Evolutionary conservation across 1,284 basidiomycete genomes (phyloP), one percentile per base, ranked within the genome.

Genomic region (Ceratobasidium sp.): DNA sequence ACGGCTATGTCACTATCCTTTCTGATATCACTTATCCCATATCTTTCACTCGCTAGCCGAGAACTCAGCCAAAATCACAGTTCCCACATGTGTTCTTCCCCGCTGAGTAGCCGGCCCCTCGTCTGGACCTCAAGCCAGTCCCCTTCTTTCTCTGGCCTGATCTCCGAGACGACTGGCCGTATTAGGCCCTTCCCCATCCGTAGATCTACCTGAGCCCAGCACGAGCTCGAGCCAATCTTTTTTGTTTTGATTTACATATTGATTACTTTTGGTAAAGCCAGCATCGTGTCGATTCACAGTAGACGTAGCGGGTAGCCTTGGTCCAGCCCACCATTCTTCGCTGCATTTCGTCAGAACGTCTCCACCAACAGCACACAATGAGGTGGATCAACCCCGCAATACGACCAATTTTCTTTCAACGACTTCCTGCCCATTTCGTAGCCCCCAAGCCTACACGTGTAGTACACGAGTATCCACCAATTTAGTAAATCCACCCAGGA

Each of bases 391-490:
- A 43, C 66, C 66, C 66, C 52, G 44, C 41, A 47, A 43, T 16
- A 47, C 54, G 43, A 70, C 43, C n/a, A 41, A 28, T 30, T 70
- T 54, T 54, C 66, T 67, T 38, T 46, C 50, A 26, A 38, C 50
- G 49, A 38, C 38, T 55, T 70, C 55, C n/a, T 8, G 38, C 30
- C 55, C 35, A 38, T 38, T 38, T 38, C 35, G 35, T 5, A 38
- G 35, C 41, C 66, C 35, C 54, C 41, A 46, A 70, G 46, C 14
- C 1, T 35, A 58, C 66, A 70, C 66, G 66, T 70, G 66, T 70
- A 32, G 11, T 13, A 58, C 66, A 70, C 66, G 66, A 28, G 66
- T 70, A 58, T 49, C 32, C 49, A 23, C 54, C 46, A 57, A 58
- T 61, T 30, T 26, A 50, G 52, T 70, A 46, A 70, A 46, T 70